These are phyloP conservation scores for Phaffomyces thermotolerans DNA, from an alignment of 805 yeast species.

Conservation along the genomic window DNA sequence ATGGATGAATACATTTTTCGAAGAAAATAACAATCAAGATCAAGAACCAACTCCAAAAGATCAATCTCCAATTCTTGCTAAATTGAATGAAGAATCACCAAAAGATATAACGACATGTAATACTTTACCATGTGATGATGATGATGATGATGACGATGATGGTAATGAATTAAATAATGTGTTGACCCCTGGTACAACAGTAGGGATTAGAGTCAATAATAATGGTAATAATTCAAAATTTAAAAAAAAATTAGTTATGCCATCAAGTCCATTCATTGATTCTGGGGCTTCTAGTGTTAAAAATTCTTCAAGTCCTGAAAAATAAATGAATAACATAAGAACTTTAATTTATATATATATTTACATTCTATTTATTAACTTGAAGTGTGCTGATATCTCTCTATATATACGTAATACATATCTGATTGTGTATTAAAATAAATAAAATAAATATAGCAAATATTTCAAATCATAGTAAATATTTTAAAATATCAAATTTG, in stretches of 20 bases:
- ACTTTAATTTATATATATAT: too few species aligned
- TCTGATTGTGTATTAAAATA: too few species aligned
- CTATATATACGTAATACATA: too few species aligned
- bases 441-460: too few species aligned
- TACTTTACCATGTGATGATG: conserved; percentile 25
- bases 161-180: not conserved
- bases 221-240: not conserved
- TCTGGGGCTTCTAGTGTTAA: too few species aligned
- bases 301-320: not conserved
- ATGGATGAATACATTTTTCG: conserved; percentile 22
- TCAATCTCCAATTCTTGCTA: conserved; percentile 8
- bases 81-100: conserved; percentile 17
- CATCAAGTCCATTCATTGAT: conserved; percentile 17
- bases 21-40: not conserved
- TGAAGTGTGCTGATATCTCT: too few species aligned
- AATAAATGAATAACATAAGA: too few species aligned
- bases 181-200: not conserved
- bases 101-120: conserved; percentile 25
- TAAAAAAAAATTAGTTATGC: conserved; percentile 10
- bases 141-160: conserved; percentile 9
- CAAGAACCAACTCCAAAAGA: conserved; percentile 24
- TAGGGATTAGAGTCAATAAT: not conserved
- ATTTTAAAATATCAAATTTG: too few species aligned
- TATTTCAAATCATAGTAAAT: too few species aligned
- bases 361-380: too few species aligned